Base-by-base conservation (phyloP, 768 basidiomycete species). In the Hericium rajendrae region DNA sequence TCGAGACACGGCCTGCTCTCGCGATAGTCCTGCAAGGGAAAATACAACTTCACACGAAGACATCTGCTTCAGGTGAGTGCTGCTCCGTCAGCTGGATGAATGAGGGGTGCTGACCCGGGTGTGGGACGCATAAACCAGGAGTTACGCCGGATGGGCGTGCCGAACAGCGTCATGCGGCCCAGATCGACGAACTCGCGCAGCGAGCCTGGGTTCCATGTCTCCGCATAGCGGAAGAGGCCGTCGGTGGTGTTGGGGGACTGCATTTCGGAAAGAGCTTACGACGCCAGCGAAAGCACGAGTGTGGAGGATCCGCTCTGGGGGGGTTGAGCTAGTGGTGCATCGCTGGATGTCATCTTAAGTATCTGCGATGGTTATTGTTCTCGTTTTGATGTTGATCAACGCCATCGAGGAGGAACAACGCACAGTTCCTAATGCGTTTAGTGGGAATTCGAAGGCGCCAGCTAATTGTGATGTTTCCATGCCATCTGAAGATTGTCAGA, bases 41-140 rank as follows among this genome's bases (percentile, higher is more conserved):
- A 58, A 43, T 48, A 56, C 2, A 63, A 16, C 41, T 52, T 57
- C 38, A 63, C 46, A 3, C 60, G 59, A n/a, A 62, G 54, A 39
- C 60, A 61, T n/a, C 62, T 62, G 39, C 18, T 32, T 32, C 32
- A 10, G 32, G 32, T 32, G 5, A 32, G 9, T 32, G 32, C 32
- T 32, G 32, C 32, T 32, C 26, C 26, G 32, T 32, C 32, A 32
- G 32, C 9, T 32, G 32, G 32, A 32, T 32, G 32, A 32, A 38
- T 12, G 22, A 24, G 26, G 2, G 9, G 22, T 51, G 49, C 49
- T 20, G 18, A 32, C 38, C 13, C 38, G 4, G 38, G 22, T 10
- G 48, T 43, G n/a, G 54, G 41, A 12, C 16, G 10, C 26, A 28
- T 38, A 5, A 53, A 41, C 18, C 53, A 57, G 8, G 16, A 11